Percentiles rank a stretch among this genome's conserved stretches.
These are phyloP conservation scores for Colletotrichum filicis DNA, from an alignment of 2,329 filamentous ascomycete genomes.

Conservation along the genomic window DNA sequence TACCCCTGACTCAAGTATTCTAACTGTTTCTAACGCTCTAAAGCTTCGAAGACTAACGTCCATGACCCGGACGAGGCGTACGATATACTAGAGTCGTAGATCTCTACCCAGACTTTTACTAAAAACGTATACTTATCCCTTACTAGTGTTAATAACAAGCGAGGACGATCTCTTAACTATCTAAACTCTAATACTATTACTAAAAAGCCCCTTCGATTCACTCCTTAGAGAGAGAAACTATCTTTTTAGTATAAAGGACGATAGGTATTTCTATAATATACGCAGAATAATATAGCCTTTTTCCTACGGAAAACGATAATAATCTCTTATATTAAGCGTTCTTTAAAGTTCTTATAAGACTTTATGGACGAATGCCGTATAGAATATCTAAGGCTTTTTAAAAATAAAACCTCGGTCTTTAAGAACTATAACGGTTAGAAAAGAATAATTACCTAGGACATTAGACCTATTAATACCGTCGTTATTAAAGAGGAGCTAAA, in stretches of 20 bases:
- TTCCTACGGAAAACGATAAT: background rate
- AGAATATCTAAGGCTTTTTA: conserved; percentile 43
- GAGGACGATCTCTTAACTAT: background rate
- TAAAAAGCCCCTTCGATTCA: background rate
- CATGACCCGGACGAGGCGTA: too few species aligned
- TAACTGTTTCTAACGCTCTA: too few species aligned
- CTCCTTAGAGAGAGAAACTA: background rate
- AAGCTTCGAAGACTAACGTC: too few species aligned
- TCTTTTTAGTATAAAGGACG: background rate
- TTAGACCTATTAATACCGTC: background rate
- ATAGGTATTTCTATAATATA: background rate
- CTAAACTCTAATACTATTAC: too few species aligned
- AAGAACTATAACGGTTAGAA: conserved; percentile 37
- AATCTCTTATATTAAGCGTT: conserved; percentile 40
- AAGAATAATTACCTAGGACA: background rate
- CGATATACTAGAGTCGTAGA: too few species aligned
- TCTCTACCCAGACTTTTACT: too few species aligned
- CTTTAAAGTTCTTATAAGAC: conserved; percentile 39
- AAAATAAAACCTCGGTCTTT: conserved; percentile 45
- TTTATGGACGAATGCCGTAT: conserved; percentile 43
- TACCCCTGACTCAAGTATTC: too few species aligned
- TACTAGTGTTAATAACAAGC: background rate
- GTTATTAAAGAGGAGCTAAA: background rate
- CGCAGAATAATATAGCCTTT: background rate
- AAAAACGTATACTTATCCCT: background rate